Evolutionary conservation across 2,329 filamentous ascomycete genomes (phyloP), one percentile per base, ranked within the genome.

Genomic region (Arthrinium phaeospermum): DNA sequence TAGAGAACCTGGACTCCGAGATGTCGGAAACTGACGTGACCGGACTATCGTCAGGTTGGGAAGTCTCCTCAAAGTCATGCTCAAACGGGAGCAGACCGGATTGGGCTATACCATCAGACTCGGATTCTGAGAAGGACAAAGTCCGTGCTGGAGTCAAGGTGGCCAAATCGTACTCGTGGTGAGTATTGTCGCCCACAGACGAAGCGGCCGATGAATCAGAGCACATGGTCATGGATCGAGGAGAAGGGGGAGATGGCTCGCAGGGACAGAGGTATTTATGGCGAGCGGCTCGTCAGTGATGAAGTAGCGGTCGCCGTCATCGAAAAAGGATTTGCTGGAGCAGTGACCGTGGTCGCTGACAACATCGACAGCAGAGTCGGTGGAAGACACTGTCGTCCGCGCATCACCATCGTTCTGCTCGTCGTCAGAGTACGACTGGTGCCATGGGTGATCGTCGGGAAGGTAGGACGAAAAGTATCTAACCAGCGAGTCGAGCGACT

Each of bases 401-500:
- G 69, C 71, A 67, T 72, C 69, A 47, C 71, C 72, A n/a, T 73
- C 67, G 47, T 37, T 34, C 30, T 41, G 37, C 8, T 57, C 45
- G 6, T 51, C 80, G 30, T 77, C 68, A 73, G 53, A 79, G 6
- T 27, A 34, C 13, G 67, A 70, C 1, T 74, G 79, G 71, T 86
- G 82, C 80, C 84, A 86, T 2, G 84, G 78, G 72, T 88, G 86
- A 73, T 86, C 82, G 14, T 85, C 81, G 37, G 89, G 88, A 10
- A 91, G 85, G 74, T 90, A 90, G 68, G 87, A 90, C 27, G 87
- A 83, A 79, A 90, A 91, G 78, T 88, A 90, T 74, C 88, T 84
- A 74, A 91, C 87, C 73, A 91, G 86, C 24, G 88, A 90, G 79
- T 91, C 89, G 71, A 90, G 86, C 2, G 88, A 90, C 76, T 84